Conservation (phyloP, 495 filamentous ascomycete genomes). For the Astrothelium macrocarpum region DNA sequence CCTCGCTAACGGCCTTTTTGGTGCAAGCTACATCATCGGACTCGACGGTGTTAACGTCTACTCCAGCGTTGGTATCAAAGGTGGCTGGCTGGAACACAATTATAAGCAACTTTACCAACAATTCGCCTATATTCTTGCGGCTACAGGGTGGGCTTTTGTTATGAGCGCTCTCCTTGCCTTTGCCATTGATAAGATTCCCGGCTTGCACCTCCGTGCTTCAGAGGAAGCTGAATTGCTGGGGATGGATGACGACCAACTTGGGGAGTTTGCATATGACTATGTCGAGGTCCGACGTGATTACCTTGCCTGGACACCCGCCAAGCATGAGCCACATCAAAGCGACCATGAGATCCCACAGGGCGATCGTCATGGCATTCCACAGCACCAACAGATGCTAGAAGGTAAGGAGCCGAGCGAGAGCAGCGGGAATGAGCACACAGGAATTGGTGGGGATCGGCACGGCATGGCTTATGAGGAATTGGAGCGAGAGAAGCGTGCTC, state of each 20-base stretch:
- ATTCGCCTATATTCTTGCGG: constrained; percentile 76
- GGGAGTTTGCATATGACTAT: constrained; percentile 98
- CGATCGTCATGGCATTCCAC: constrained; percentile 71
- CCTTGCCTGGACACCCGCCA: constrained; percentile 90
- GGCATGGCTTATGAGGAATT: constrained; percentile 22
- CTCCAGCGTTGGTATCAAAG: constrained; percentile 48
- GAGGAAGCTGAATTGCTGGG: constrained; percentile 96
- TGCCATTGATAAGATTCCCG: constrained; percentile 76
- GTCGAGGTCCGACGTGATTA: constrained; percentile 97
- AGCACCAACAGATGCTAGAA: constrained; percentile 66
- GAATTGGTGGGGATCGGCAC: constrained; percentile 31
- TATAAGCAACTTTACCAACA: constrained; percentile 87
- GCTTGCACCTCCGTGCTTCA: constrained; percentile 80
- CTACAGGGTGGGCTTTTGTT: constrained; percentile 67
- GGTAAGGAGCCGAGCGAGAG: constrained; percentile 47
- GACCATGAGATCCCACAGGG: constrained; percentile 55
- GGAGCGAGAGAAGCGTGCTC: constrained; percentile 19
- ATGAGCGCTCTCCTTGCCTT: constrained; percentile 77
- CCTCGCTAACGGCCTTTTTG: constrained; percentile 87
- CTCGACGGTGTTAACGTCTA: constrained; percentile 75
- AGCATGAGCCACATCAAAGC: constrained; percentile 49
- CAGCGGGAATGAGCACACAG: constrained; percentile 34
- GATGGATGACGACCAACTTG: constrained; percentile 98
- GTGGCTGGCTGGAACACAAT: constrained; percentile 84
- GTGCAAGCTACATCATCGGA: constrained; percentile 78